These are phyloP conservation scores for Boletus insuetus DNA, from an alignment of 768 basidiomycete species.

Conservation along the genomic window DNA sequence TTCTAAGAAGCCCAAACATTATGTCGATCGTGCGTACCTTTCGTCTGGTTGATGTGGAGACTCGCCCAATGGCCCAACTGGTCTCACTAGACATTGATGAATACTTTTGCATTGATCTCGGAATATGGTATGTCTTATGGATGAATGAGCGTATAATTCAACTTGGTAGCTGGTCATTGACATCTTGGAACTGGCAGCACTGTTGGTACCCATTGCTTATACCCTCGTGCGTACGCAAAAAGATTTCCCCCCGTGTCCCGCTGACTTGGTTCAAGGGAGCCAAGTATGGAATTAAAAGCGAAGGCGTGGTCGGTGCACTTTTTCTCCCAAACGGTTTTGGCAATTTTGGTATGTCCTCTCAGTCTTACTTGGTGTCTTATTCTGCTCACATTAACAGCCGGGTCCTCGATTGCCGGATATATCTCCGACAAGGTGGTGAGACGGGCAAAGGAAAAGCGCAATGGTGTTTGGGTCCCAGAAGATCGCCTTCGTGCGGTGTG, in stretches of 20 bases:
- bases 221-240: constrained; percentile 49
- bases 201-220: constrained; percentile 62
- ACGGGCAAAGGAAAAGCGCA: constrained; percentile 45
- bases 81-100: constrained; percentile 41
- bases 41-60: neutral
- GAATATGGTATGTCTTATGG: constrained; percentile 38
- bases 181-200: constrained; percentile 17
- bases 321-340: constrained; percentile 30
- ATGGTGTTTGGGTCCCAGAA: constrained; percentile 64
- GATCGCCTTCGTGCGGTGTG: constrained; percentile 59
- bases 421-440: constrained; percentile 56
- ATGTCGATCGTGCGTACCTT: constrained; percentile 45
- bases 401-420: constrained; percentile 56
- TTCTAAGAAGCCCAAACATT: constrained; percentile 61
- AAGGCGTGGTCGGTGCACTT: constrained; percentile 22
- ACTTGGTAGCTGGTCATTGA: neutral
- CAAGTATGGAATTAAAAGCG: constrained; percentile 25
- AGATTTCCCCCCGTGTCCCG: neutral
- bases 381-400: constrained; percentile 38
- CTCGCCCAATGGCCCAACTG: neutral
- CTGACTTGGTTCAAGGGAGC: constrained; percentile 42
- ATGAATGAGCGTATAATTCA: too few relatives aligned
- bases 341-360: constrained; percentile 16
- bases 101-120: constrained; percentile 26
- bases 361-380: neutral